Percentiles rank a stretch among this genome's conserved stretches.
Conservation (phyloP, 2,329 filamentous ascomycete species). For the Microsporum audouinii region DNA sequence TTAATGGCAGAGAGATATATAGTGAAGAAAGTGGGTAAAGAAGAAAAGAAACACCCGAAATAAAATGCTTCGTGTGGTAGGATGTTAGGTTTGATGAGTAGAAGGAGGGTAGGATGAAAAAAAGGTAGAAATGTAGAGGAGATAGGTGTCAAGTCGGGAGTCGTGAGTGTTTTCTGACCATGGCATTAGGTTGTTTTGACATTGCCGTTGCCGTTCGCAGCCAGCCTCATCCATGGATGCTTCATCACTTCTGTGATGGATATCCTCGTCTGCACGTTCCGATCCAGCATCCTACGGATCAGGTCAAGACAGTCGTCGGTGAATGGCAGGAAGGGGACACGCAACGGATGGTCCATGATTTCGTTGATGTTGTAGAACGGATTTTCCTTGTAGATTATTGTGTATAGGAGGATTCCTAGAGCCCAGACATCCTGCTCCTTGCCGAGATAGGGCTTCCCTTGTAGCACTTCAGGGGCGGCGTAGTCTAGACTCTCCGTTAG, state of each 20-base stretch:
- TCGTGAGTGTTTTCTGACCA: neutral
- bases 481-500: slow-evolving; percentile 56
- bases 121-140: neutral
- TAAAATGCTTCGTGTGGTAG: neutral
- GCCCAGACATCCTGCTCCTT: slow-evolving; percentile 99
- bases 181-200: neutral
- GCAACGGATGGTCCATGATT: slow-evolving; percentile 92
- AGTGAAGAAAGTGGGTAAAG: neutral
- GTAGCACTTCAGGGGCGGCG: slow-evolving; percentile 92
- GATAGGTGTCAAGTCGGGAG: neutral
- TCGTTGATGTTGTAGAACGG: slow-evolving; percentile 98
- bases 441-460: slow-evolving; percentile 80
- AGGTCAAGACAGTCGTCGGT: slow-evolving; percentile 85
- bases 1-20: neutral
- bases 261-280: slow-evolving; percentile 70
- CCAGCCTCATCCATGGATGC: slow-evolving; percentile 60
- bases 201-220: slow-evolving; percentile 8
- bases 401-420: slow-evolving; percentile 90
- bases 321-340: slow-evolving; percentile 58
- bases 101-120: too few species aligned
- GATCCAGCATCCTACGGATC: slow-evolving; percentile 81
- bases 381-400: slow-evolving; percentile 98
- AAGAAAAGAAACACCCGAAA: neutral
- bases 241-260: slow-evolving; percentile 80
- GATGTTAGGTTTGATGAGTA: neutral